Conservation (phyloP, 2,329 filamentous ascomycete genomes). For the Aspergillus uvarum region DNA sequence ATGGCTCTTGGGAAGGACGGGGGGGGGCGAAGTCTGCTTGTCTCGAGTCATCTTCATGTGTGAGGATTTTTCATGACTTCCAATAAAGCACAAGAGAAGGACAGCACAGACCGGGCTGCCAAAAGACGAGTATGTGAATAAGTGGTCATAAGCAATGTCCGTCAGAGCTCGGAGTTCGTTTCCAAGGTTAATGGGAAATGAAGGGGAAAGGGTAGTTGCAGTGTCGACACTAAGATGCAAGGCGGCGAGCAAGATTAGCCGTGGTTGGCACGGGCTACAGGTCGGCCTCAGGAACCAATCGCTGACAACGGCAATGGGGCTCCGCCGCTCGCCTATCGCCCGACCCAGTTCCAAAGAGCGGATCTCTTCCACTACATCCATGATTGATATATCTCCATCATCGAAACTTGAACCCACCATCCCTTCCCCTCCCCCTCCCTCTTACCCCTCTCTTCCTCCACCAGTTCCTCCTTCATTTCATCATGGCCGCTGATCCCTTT, state of each 20-base stretch:
- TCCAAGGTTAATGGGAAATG: not conserved
- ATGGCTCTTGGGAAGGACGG: not conserved
- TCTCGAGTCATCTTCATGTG: not conserved
- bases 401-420: not conserved
- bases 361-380: not conserved
- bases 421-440: constrained; percentile 2
- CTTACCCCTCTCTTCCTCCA: constrained; percentile 4
- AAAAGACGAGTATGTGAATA: too few species aligned
- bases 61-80: too few species aligned
- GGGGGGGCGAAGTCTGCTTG: not conserved
- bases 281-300: constrained; percentile 4
- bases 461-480: constrained; percentile 10
- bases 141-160: not conserved
- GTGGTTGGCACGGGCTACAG: constrained; percentile 3
- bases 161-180: not conserved
- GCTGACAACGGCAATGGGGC: not conserved
- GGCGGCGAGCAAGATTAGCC: not conserved
- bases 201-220: not conserved
- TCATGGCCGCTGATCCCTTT: constrained; percentile 38
- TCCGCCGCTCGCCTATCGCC: constrained; percentile 6
- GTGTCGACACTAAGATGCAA: too few species aligned
- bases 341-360: constrained; percentile 1
- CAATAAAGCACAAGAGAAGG: too few species aligned
- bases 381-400: constrained; percentile 1
- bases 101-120: too few species aligned